Percentiles rank a stretch among this genome's conserved stretches.
phyloP scores from a whole-genome alignment of 176 grass and related monocot genomes.

The Microstegium vimineum region DNA sequence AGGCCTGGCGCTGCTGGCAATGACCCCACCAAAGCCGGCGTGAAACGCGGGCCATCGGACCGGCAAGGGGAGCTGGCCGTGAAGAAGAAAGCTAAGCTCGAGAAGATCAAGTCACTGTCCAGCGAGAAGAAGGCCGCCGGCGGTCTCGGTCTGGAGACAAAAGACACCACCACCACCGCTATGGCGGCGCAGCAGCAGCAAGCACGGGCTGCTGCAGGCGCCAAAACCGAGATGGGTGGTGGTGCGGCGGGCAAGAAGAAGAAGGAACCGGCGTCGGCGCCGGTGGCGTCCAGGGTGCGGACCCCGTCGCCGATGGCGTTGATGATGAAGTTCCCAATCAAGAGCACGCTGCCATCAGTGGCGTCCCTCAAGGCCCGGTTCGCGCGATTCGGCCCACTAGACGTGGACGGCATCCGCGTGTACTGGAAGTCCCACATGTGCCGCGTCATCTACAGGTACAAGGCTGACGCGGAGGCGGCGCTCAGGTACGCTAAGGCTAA shows the following conservation, averaged over 20 bases:
- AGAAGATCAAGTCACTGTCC: slow-evolving; percentile 60
- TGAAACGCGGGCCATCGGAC: slow-evolving; percentile 63
- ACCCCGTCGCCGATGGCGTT: slow-evolving; percentile 56
- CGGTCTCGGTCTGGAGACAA: slow-evolving; percentile 44
- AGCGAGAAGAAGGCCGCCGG: slow-evolving; percentile 60
- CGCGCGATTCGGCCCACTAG: slow-evolving; percentile 77
- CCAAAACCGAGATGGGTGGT: slow-evolving; percentile 15
- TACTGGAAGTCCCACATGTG: slow-evolving; percentile 95
- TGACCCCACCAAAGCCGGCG: slow-evolving; percentile 43
- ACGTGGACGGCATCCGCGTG: slow-evolving; percentile 73
- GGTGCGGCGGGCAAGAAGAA: slow-evolving; percentile 28
- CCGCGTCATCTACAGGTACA: slow-evolving; percentile 79
- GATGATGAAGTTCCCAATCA: slow-evolving; percentile 76
- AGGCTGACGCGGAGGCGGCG: slow-evolving; percentile 59
- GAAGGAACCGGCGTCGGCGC: slow-evolving; percentile 38
- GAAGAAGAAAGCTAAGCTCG: slow-evolving; percentile 80
- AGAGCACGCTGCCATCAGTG: slow-evolving; percentile 76
- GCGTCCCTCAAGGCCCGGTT: slow-evolving; percentile 87
- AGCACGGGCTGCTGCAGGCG: not conserved
- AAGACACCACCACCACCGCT: not conserved
- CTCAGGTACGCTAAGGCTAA: slow-evolving; percentile 60
- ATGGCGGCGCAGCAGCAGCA: not conserved
- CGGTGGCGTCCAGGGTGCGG: slow-evolving; percentile 10
- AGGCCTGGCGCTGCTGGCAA: slow-evolving; percentile 9
- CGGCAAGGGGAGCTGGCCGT: slow-evolving; percentile 56